A percentile compares a stretch with the other conserved stretches of the same genome.
phyloP scores from a whole-genome alignment of 805 yeast genomes.

The Yamadazyma sp. region DNA sequence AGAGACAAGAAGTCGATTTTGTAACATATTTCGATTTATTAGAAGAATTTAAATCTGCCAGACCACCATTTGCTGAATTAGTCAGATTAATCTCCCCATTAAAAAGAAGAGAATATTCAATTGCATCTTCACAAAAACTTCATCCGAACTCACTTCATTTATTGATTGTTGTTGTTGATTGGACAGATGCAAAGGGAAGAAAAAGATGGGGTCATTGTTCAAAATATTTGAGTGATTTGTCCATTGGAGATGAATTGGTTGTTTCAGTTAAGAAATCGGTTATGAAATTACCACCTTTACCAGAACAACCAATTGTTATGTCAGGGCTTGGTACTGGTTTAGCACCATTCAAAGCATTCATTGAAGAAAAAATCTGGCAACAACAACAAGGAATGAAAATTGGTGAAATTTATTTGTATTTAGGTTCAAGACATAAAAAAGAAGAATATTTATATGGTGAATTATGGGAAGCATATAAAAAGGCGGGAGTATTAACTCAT shows the following conservation, averaged over 20 bases:
- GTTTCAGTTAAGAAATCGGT: constrained; percentile 96
- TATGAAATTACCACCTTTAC: constrained; percentile 87
- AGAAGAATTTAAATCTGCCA: constrained; percentile 74
- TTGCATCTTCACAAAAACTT: constrained; percentile 91
- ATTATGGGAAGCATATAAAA: constrained; percentile 93
- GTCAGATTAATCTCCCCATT: constrained; percentile 75
- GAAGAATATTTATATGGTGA: constrained; percentile 97
- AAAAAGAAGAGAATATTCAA: constrained; percentile 96
- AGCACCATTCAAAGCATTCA: constrained; percentile 97
- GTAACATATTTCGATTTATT: constrained; percentile 79
- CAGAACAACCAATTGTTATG: constrained; percentile 91
- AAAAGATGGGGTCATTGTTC: constrained; percentile 93
- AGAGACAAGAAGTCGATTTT: constrained; percentile 79
- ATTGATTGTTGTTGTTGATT: constrained; percentile 92
- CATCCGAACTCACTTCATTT: constrained; percentile 91
- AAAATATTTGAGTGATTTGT: constrained; percentile 76
- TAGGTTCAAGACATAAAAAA: constrained; percentile 93
- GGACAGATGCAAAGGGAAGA: constrained; percentile 85
- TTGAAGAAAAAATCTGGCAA: constrained; percentile 95
- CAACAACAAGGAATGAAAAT: constrained; percentile 81
- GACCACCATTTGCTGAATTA: constrained; percentile 70
- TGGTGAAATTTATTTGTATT: constrained; percentile 81
- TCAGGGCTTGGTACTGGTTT: constrained; percentile 97
- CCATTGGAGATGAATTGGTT: constrained; percentile 79
- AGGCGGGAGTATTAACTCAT: constrained; percentile 87